Base-by-base conservation (phyloP, 2,329 filamentous ascomycete species). In the Xylariaceae sp. region DNA sequence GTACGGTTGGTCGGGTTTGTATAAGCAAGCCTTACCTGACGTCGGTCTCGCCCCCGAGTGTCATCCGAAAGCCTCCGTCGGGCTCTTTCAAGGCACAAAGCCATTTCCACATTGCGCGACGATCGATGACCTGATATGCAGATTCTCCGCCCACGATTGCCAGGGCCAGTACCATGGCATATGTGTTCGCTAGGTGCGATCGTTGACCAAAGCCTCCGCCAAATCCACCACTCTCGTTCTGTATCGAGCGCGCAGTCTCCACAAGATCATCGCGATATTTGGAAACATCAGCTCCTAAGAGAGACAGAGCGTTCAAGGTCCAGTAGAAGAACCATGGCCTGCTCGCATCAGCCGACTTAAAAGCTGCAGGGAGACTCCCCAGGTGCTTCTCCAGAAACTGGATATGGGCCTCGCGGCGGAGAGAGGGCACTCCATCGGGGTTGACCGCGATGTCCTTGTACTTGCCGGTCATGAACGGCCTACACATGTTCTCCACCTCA, bases 301-400 rank as follows among this genome's bases (percentile, higher is more conserved):
- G 79, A 30, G 82, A 79, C 64, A 99, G 78, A 2, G 84, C 91
- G 39, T 87, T 84, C 56, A 97, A 78, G 56, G 84, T 89, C 94
- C 94, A 99, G 77, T 97, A 97, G 64, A 96, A 81, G 69, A 96
- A 83, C 94, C 94, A 99, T 8, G 94, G 92, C 57, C 93, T 81
- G 71, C 89, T 92, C 37, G 94, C 88, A 78, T 99, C 94, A 66
- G 92, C 84, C 53, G 81, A 81, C 55, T 88, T 85, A 74, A 88
- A 96, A 2, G 77, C 78, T 6, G 82, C 76, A 0, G 93, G 90
- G 62, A 95, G 84, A 53, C 78, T 78, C 23, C 77, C 78, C 37
- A 88, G 75, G 66, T 77, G 78, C 65, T 78, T 80, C 64, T 81
- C 79, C 53, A 92, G 75, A 70, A 90, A 92, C 39, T 72, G 74